These are phyloP conservation scores for Acanthamoeba triangularis DNA, from an alignment of 208 protist genomes.

Conservation along the genomic window DNA sequence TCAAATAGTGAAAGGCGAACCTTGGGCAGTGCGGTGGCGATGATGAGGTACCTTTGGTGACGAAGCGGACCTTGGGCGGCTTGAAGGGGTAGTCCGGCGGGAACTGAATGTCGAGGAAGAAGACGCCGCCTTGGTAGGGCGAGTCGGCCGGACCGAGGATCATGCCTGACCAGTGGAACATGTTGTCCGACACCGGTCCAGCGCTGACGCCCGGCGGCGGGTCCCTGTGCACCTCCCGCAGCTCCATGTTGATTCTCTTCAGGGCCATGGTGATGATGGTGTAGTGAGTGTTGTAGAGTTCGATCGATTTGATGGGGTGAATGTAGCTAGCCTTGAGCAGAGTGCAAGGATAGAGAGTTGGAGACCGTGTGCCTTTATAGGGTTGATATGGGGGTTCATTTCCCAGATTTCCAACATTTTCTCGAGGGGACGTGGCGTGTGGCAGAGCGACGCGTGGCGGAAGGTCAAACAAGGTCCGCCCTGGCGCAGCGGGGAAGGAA, in stretches of 20 bases:
- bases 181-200: conserved; percentile 94
- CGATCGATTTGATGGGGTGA: not conserved
- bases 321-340: too few species aligned
- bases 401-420: too few species aligned
- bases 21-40: not conserved
- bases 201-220: conserved; percentile 97
- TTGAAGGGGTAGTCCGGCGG: conserved; percentile 94
- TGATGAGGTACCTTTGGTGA: not conserved
- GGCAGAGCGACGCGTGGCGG: too few species aligned
- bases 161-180: conserved; percentile 97
- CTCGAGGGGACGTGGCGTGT: too few species aligned
- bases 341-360: too few species aligned
- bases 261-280: conserved; percentile 30
- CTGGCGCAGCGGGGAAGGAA: too few species aligned
- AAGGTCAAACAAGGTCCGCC: too few species aligned
- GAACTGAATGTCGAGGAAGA: conserved; percentile 93
- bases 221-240: conserved; percentile 96
- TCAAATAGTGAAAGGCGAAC: not conserved
- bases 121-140: conserved; percentile 92
- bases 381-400: too few species aligned
- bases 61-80: conserved; percentile 91
- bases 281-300: not conserved
- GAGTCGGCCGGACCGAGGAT: conserved; percentile 91
- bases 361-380: too few species aligned
- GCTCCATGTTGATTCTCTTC: conserved; percentile 89